Evolutionary conservation across 768 basidiomycete genomes (phyloP).

Genomic region (Termitomyces bulborhizus): DNA sequence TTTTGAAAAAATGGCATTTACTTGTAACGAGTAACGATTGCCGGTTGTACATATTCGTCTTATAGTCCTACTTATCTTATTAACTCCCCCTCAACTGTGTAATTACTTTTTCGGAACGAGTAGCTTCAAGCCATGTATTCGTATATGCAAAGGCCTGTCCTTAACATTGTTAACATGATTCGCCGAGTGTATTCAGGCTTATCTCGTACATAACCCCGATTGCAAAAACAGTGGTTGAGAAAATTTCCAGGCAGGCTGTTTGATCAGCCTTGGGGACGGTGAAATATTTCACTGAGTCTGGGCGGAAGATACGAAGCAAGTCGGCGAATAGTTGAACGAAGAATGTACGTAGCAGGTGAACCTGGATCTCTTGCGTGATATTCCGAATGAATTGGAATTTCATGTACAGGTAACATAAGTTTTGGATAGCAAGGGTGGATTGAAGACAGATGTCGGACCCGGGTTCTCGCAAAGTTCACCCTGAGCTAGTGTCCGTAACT

Average conservation of each 20-base stretch:
- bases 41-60: constrained; percentile 10
- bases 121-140: background rate
- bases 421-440: no score
- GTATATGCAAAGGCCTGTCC: background rate
- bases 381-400: no score
- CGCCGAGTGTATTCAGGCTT: background rate
- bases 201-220: background rate
- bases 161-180: background rate
- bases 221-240: background rate
- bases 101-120: background rate
- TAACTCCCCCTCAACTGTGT: background rate
- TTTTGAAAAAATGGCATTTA: background rate
- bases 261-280: no score
- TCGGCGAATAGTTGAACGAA: background rate
- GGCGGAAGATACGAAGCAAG: background rate
- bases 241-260: background rate
- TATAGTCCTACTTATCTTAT: constrained; percentile 14
- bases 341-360: background rate
- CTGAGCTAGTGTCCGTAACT: background rate
- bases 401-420: no score
- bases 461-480: background rate
- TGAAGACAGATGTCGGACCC: no score
- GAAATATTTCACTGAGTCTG: no score
- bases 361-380: background rate
- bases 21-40: background rate